Base-by-base conservation (phyloP, 257 asterid genomes). In the Galeopsis tetrahit region DNA sequence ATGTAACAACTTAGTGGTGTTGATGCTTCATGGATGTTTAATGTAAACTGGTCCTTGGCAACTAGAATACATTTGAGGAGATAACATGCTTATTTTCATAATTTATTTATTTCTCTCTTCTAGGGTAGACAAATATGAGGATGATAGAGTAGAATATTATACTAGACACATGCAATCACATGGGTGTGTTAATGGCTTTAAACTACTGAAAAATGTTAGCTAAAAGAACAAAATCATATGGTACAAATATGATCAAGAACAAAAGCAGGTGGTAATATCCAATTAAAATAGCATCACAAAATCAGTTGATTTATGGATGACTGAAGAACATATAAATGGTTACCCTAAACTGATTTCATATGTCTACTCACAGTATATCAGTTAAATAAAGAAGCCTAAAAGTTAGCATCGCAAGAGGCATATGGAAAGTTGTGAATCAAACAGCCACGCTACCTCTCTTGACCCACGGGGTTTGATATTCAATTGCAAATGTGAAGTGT, bases 141-240 rank as follows among this genome's bases (percentile, higher is more conserved):
- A 36, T n/a, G 4, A 44, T 43, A 43, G 51, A 2, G 13, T 43
- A 7, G 15, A 46, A 13, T 46, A 46, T 46, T 46, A 46, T 46
- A 46, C 52, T 46, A 11, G 6, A 46, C 15, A 46, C 52, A 46
- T 44, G 58, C 32, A 65, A 44, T 44, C 13, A 55, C 31, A 2
- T 21, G 70, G 70, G 11, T 65, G 58, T 65, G 57, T 35, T 66
- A 44, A 66, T 46, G 63, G 43, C 52, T 34, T 6, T 2, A 49
- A 51, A 13, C 7, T 40, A 68, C 70, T 6, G 5, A 31, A 46
- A 17, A 6, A 13, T 4, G 14, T 6, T 21, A n/a, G 70, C 40
- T 43, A 9, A 28, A 49, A 48, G 17, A 48, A n/a, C 14, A n/a
- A 46, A 44, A 31, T 34, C 42, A 40, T 13, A 46, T 21, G 69